Percentiles rank a stretch among this genome's conserved stretches.
These are phyloP conservation scores for Panus rudis DNA, from an alignment of 768 basidiomycete species.

Conservation along the genomic window DNA sequence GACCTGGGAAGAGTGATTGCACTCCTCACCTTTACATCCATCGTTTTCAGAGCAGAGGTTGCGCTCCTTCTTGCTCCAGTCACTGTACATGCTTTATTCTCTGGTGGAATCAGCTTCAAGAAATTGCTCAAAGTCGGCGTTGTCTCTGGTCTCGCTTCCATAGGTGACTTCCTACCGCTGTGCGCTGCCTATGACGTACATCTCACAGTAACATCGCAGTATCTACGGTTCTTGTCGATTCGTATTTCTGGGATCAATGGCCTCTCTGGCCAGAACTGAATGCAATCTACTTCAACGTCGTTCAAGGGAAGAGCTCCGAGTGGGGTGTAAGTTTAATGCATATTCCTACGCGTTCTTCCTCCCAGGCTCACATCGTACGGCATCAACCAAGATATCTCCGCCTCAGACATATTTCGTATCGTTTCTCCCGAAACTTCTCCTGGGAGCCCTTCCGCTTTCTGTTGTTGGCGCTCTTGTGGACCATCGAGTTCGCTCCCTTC, in stretches of 20 bases:
- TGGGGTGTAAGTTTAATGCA: slow-evolving; percentile 73
- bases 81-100: slow-evolving; percentile 43
- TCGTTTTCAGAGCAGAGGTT: slow-evolving; percentile 79
- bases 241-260: slow-evolving; percentile 73
- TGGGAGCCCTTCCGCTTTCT: slow-evolving; percentile 56
- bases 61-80: slow-evolving; percentile 59
- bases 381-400: slow-evolving; percentile 54
- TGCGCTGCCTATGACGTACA: background rate
- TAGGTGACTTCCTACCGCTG: slow-evolving; percentile 36
- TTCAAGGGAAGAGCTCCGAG: slow-evolving; percentile 76
- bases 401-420: slow-evolving; percentile 55
- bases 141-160: slow-evolving; percentile 39
- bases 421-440: slow-evolving; percentile 72
- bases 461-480: slow-evolving; percentile 45
- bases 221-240: slow-evolving; percentile 63
- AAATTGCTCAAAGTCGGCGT: slow-evolving; percentile 44
- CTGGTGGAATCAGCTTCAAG: slow-evolving; percentile 34
- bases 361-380: slow-evolving; percentile 4
- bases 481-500: slow-evolving; percentile 39
- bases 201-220: slow-evolving; percentile 28
- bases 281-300: slow-evolving; percentile 77
- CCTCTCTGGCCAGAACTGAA: slow-evolving; percentile 85
- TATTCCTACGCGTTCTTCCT: background rate
- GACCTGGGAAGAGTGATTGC: slow-evolving; percentile 39
- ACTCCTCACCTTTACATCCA: slow-evolving; percentile 57